Evolutionary conservation across 108 stramenopile genomes (phyloP).

Genomic region (Cyclotella kingstonii): DNA sequence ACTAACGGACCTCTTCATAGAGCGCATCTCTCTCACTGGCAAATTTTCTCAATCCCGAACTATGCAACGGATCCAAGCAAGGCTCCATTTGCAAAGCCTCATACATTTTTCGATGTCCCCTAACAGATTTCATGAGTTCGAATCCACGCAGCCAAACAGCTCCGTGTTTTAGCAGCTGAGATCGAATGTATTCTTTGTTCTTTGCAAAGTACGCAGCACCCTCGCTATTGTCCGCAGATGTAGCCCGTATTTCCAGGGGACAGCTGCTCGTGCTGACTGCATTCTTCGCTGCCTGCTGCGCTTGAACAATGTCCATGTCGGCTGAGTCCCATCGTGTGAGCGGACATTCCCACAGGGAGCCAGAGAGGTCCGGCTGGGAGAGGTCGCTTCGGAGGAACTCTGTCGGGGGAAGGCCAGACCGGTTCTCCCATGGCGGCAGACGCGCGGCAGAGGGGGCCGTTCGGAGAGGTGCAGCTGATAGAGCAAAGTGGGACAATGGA

Average conservation of each 20-base stretch:
- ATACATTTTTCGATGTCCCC: slow-evolving; percentile 76
- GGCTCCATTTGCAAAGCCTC: slow-evolving; percentile 82
- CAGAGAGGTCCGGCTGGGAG: slow-evolving; percentile 61
- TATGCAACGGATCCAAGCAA: slow-evolving; percentile 90
- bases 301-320: slow-evolving; percentile 56
- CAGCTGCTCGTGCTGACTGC: slow-evolving; percentile 54
- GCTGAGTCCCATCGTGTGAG: slow-evolving; percentile 83
- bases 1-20: slow-evolving; percentile 81
- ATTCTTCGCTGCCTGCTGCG: slow-evolving; percentile 60
- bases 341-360: slow-evolving; percentile 91
- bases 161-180: slow-evolving; percentile 70
- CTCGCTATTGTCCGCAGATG: slow-evolving; percentile 55
- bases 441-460: slow-evolving; percentile 72
- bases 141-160: slow-evolving; percentile 89
- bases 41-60: slow-evolving; percentile 86
- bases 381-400: slow-evolving; percentile 76
- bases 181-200: slow-evolving; percentile 63
- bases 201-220: slow-evolving; percentile 67
- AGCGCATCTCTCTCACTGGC: slow-evolving; percentile 85
- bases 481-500: slow-evolving; percentile 16
- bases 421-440: slow-evolving; percentile 78
- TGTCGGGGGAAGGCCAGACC: slow-evolving; percentile 52
- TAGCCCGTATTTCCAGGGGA: slow-evolving; percentile 69
- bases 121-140: slow-evolving; percentile 73
- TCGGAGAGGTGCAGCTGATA: slow-evolving; percentile 49